Percentiles rank a stretch among this genome's conserved stretches.
These are phyloP conservation scores for Globisporangium nagaii DNA, from an alignment of 352 stramenopile species.

Conservation along the genomic window DNA sequence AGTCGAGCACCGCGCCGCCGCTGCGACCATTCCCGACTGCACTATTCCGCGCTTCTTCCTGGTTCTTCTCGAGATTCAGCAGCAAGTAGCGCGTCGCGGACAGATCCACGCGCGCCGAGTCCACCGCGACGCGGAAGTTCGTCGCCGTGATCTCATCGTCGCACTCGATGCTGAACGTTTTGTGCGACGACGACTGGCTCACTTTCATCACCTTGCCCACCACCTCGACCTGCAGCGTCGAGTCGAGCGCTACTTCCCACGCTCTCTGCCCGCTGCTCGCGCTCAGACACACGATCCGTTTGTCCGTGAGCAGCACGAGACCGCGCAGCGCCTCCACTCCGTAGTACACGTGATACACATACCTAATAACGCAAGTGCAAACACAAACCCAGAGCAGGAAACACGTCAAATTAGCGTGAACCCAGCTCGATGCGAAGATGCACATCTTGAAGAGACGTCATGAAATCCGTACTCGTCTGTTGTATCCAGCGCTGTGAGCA, in stretches of 20 bases:
- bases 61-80: conserved; percentile 78
- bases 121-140: conserved; percentile 78
- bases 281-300: conserved; percentile 74
- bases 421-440: too few species aligned
- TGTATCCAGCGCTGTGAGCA: conserved; percentile 68
- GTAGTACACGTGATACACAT: conserved; percentile 83
- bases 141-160: conserved; percentile 45
- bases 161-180: conserved; percentile 71
- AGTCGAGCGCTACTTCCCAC: conserved; percentile 81
- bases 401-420: background rate
- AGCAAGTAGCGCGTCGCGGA: conserved; percentile 73
- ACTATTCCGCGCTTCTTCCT: conserved; percentile 51
- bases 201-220: conserved; percentile 39
- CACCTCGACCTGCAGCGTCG: conserved; percentile 55
- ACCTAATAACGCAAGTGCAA: conserved; percentile 32
- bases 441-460: background rate
- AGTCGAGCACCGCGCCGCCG: conserved; percentile 1
- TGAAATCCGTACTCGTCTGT: conserved; percentile 64
- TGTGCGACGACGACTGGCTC: conserved; percentile 36
- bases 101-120: conserved; percentile 67
- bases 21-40: background rate
- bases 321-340: conserved; percentile 56
- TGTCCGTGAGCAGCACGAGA: conserved; percentile 76
- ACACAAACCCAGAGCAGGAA: background rate
- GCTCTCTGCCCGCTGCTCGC: conserved; percentile 68